Percentiles rank a stretch among this genome's conserved stretches.
These are phyloP conservation scores for Erucastrum elatum DNA, from an alignment of 345 rosid genomes.

Conservation along the genomic window DNA sequence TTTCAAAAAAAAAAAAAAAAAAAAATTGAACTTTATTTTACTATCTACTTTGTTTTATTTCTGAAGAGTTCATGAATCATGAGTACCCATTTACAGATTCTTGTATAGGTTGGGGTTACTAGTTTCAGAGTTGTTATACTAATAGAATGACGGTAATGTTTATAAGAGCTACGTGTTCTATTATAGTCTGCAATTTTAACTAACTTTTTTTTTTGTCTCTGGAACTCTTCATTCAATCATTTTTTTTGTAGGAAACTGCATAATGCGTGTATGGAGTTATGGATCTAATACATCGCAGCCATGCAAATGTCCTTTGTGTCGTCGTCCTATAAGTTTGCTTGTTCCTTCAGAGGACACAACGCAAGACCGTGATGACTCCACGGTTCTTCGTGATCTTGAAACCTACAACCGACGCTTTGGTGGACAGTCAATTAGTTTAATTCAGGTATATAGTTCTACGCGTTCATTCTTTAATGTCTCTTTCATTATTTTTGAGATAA, in stretches of 20 bases:
- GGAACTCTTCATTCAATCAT: no score
- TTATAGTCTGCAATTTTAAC: no score
- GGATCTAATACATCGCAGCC: neutral
- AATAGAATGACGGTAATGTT: neutral
- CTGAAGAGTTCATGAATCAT: no score
- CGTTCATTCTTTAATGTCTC: neutral
- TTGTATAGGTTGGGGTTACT: neutral
- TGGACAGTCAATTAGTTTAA: conserved; percentile 47
- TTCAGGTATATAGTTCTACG: conserved; percentile 57
- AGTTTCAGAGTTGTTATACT: neutral
- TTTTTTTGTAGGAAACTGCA: conserved; percentile 58
- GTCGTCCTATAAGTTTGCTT: conserved; percentile 74
- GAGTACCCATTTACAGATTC: no score
- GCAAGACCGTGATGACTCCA: conserved; percentile 45
- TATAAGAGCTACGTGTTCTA: neutral
- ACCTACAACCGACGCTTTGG: conserved; percentile 77
- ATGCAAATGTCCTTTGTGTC: conserved; percentile 73
- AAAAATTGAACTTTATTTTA: no score
- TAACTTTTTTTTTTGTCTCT: no score
- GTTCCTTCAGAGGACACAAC: conserved; percentile 67
- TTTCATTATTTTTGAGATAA: no score
- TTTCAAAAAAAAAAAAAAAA: no score
- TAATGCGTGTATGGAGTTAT: conserved; percentile 55
- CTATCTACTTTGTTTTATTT: no score
- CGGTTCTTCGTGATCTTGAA: conserved; percentile 55